Percentiles rank a stretch among this genome's conserved stretches.
phyloP scores from a whole-genome alignment of 1,284 basidiomycete genomes.

The Pseudozyma thailandica region DNA sequence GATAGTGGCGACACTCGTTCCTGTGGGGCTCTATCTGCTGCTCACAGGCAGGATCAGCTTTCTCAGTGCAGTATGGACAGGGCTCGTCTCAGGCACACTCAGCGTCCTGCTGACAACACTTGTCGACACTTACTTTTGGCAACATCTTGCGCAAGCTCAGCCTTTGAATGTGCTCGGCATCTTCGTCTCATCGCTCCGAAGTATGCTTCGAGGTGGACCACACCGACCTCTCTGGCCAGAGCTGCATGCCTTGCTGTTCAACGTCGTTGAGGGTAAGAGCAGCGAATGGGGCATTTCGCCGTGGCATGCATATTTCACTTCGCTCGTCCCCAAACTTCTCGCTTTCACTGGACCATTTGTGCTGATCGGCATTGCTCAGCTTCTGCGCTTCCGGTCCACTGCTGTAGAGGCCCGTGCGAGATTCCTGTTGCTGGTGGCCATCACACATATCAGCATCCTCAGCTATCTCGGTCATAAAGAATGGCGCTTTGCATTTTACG shows the following conservation, averaged over 20 bases:
- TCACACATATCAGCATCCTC: conserved; percentile 76
- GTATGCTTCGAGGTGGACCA: too few species aligned
- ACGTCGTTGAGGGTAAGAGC: conserved; percentile 85
- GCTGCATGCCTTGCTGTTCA: conserved; percentile 81
- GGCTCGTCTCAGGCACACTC: conserved; percentile 12
- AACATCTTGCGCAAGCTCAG: conserved; percentile 34
- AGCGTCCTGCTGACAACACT: conserved; percentile 62
- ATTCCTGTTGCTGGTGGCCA: conserved; percentile 55
- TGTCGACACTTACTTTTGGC: conserved; percentile 91
- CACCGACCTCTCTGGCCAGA: conserved; percentile 81
- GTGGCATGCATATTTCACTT: conserved; percentile 76
- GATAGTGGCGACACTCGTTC: conserved; percentile 70
- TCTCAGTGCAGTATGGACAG: conserved; percentile 19
- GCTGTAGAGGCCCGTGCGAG: conserved; percentile 10
- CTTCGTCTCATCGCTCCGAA: not conserved
- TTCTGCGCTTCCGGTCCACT: not conserved
- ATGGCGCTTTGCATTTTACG: conserved; percentile 93
- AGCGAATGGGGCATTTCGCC: conserved; percentile 91
- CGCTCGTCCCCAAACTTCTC: conserved; percentile 82
- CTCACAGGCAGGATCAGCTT: conserved; percentile 20
- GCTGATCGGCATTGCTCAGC: conserved; percentile 71
- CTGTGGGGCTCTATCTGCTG: conserved; percentile 49
- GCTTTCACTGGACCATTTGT: conserved; percentile 75
- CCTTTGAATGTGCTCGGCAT: not conserved
- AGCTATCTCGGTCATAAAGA: conserved; percentile 80